Base-by-base conservation (phyloP, 495 filamentous ascomycete genomes). In the Tuber umbilicatum region DNA sequence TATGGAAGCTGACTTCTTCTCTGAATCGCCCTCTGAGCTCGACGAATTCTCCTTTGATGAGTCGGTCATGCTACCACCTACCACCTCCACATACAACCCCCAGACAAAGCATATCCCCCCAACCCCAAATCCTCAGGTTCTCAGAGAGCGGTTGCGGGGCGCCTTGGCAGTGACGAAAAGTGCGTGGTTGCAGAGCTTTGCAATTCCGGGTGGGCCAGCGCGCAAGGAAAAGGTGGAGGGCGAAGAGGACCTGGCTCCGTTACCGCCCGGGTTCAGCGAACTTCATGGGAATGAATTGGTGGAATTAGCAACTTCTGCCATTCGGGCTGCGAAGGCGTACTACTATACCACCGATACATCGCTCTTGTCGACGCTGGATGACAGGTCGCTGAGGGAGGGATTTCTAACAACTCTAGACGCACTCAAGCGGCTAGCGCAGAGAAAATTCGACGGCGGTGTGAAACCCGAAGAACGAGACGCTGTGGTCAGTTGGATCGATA, bases 71-170 rank as follows among this genome's bases (percentile, higher is more conserved):
- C 89, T 97, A 21, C 95, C 95, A 7, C 95, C 95, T 5, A 99
- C 95, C 0, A 93, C 93, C 14, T 97, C 94, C 85, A 98, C 96
- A 12, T 99, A 98, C 83, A 95, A 91, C 76, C 90, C 94, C 78
- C 91, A 92, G 78, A 90, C 92, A 43, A 94, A 94, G 76, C 90
- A 91, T 70, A 87, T 97, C 43, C 90, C 92, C n/a, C 94, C 91
- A 5, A 93, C 94, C 31, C 96, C 95, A 47, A 90, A 94, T 71
- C 86, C 94, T 60, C 85, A 89, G 35, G 89, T 93, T 73, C 85
- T 98, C 41, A 90, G 94, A 70, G 85, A 89, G 38, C 92, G 94
- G 78, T 86, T 99, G 31, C 86, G 88, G 70, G 86, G 87, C 67
- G 87, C 92, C 2, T 84, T 99, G 72, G 84, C 86, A 17, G 86